Evolutionary conservation across 495 filamentous ascomycete genomes (phyloP), one percentile per base, ranked within the genome.

Genomic region (Chaetomium fimeti): DNA sequence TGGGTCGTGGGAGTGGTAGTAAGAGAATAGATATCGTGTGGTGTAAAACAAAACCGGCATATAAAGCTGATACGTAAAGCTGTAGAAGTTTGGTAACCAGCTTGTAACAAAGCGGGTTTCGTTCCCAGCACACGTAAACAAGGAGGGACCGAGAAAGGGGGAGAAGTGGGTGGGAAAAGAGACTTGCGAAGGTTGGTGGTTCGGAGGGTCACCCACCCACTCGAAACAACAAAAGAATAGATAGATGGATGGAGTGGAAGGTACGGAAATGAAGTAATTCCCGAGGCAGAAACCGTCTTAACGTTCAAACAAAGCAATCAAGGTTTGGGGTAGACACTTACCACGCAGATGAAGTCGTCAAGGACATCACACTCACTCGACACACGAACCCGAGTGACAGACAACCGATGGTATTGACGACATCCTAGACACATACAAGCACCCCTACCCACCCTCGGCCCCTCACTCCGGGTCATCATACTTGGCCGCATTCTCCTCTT

Each of bases 401-500:
- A 38, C 3, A 51, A 5, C 16, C n/a, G 15, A 22, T 29, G n/a
- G 22, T 38, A 28, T 25, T 47, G 8, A 16, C n/a, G 25, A 56
- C 18, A 48, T n/a, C 42, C 40, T 56, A 47, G 27, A 25, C 38
- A 61, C 1, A 47, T n/a, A 20, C 20, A 25, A 43, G 29, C 1
- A 20, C 43, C 43, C n/a, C 16, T 47, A 47, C 5, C 47, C 8
- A 11, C 38, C 12, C 27, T 8, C 3, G 18, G 27, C 16, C 24
- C 59, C 42, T 63, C 25, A 66, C 58, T 67, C 69, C 48, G 63
- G 64, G 36, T 69, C 68, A 36, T 71, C 73, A 57, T 75, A 70
- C 62, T 69, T 55, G 40, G 68, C 68, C 63, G 74, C 67, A 43
- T 87, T 81, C 13, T 47, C 67, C 58, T 87, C 82, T 76, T 97